Base-by-base conservation (phyloP, 108 stramenopile species). In the Nitzschia sp. region DNA sequence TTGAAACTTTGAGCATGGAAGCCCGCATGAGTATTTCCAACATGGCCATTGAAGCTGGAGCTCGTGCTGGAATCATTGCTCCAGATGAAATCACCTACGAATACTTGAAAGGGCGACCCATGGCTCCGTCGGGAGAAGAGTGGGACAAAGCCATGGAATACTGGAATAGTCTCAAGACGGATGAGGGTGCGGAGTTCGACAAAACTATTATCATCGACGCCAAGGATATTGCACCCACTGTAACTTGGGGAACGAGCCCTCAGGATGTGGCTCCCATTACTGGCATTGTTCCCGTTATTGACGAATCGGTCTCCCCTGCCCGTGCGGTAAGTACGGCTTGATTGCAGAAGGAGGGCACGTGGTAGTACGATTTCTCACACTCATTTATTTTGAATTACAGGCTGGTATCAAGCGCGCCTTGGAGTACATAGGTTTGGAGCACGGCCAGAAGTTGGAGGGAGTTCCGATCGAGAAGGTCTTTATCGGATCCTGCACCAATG, bases 21-120 rank as follows among this genome's bases (percentile, higher is more conserved):
- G 94, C 89, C 3, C 82, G 97, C 21, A 95, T 95, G 94, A 82
- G 80, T 68, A 95, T 97, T 68, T 93, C 87, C 58, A 97, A 97
- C 82, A 97, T 97, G 97, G 94, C 94, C 62, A 97, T 97, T 68
- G 97, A 97, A 68, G 94, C 95, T 23, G 97, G 97, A 29, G 95
- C 97, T 3, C 81, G 97, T 57, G 97, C 97, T 9, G 97, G 97
- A 27, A 67, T 97, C 47, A 95, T 97, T 77, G 95, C 94, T 1
- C 95, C 97, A 1, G 97, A 97, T 70, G 87, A 93, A 35, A 68
- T 82, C 23, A 97, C 97, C 45, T 96, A 88, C 70, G 86, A 92
- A 17, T 97, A 97, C 69, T 68, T 97, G 47, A 92, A 92, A 80
- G 92, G 92, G 46, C 83, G 95, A 72, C 96, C 96, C 70, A 95